Evolutionary conservation across 805 yeast genomes (phyloP).

Genomic region (Nakazawaea populi): DNA sequence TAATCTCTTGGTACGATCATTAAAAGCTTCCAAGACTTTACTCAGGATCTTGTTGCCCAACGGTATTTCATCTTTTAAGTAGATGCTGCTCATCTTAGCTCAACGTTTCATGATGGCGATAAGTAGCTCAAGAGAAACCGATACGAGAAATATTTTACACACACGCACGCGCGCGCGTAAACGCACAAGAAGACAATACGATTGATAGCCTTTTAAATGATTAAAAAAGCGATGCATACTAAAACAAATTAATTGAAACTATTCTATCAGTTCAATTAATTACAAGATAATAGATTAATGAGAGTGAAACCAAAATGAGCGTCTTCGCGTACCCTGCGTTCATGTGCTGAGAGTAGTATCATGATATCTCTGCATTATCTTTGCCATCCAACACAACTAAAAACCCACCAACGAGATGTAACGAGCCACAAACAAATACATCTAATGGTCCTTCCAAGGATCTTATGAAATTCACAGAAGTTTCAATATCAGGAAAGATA

Average conservation of each 20-base stretch:
- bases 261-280: no score
- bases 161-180: no score
- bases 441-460: constrained; percentile 46
- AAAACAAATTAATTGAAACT: no score
- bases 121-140: no score
- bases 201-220: no score
- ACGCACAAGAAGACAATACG: no score
- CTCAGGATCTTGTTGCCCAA: constrained; percentile 15
- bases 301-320: neutral
- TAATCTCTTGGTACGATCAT: constrained; percentile 13
- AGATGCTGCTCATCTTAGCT: neutral
- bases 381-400: constrained; percentile 70
- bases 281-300: neutral
- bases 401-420: constrained; percentile 92
- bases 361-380: constrained; percentile 1
- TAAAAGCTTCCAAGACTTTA: constrained; percentile 21
- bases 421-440: constrained; percentile 89
- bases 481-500: constrained; percentile 71
- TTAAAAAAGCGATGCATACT: no score
- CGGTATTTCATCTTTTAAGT: neutral
- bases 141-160: neutral
- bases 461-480: constrained; percentile 52
- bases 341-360: neutral
- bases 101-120: no score
- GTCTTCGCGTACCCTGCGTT: no score